These are phyloP conservation scores for Fusarium buharicum DNA, from an alignment of 2,329 filamentous ascomycete genomes.

Conservation along the genomic window DNA sequence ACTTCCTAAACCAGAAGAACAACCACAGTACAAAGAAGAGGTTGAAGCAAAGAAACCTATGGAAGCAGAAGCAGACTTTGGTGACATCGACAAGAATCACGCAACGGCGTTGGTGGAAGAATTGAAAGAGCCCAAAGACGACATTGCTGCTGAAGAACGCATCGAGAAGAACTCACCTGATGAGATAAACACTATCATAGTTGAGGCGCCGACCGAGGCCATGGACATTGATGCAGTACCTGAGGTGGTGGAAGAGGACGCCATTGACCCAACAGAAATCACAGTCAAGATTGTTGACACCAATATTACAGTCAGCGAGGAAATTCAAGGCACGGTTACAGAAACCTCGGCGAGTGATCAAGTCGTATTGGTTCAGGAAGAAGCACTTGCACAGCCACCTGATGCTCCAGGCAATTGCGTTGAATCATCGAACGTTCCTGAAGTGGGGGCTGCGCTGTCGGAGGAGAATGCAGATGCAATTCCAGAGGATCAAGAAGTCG, in stretches of 20 bases:
- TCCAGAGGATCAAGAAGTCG: not conserved
- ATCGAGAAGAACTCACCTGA: not conserved
- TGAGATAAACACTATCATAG: constrained; percentile 1
- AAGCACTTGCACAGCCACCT: constrained; percentile 11
- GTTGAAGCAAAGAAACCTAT: constrained; percentile 1
- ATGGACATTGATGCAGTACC: constrained; percentile 40
- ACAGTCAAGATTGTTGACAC: constrained; percentile 22
- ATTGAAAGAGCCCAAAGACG: constrained; percentile 2
- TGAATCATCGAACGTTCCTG: constrained; percentile 8
- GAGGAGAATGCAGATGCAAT: constrained; percentile 8
- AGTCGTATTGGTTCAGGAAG: constrained; percentile 10
- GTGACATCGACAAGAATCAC: constrained; percentile 17
- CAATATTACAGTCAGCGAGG: constrained; percentile 16
- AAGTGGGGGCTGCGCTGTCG: constrained; percentile 6
- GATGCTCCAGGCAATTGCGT: constrained; percentile 19
- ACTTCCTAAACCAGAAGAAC: not conserved
- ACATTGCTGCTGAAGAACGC: not conserved
- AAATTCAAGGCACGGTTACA: constrained; percentile 13
- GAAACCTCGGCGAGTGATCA: constrained; percentile 7
- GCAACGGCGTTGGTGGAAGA: constrained; percentile 6
- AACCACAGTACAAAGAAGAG: not conserved
- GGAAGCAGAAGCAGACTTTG: constrained; percentile 3
- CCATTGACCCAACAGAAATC: constrained; percentile 4
- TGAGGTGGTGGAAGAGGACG: not conserved
- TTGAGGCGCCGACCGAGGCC: constrained; percentile 20